Evolutionary conservation across 352 stramenopile genomes (phyloP).

Genomic region (Phytophthora ramorum): DNA sequence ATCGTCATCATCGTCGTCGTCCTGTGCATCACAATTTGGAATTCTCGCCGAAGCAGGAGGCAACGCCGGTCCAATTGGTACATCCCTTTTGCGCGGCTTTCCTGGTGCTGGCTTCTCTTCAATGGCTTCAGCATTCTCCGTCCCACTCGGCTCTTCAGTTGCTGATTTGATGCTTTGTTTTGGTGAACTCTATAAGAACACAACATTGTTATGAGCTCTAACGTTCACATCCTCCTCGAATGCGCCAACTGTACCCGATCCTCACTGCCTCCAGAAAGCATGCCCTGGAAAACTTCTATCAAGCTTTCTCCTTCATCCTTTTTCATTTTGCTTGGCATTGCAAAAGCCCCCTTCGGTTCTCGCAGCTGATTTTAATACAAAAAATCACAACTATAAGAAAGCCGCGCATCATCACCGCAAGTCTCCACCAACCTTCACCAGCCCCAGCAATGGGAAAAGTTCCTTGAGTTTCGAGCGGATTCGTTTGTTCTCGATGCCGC

Average conservation of each 20-base stretch:
- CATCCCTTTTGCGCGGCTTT: conserved; percentile 26
- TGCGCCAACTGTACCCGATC: conserved; percentile 4
- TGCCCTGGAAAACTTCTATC: conserved; percentile 58
- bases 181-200: neutral
- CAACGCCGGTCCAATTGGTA: conserved; percentile 65
- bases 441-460: conserved; percentile 78
- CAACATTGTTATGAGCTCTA: neutral
- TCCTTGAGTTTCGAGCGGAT: conserved; percentile 69
- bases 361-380: conserved; percentile 35
- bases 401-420: neutral
- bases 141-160: neutral
- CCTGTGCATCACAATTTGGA: neutral
- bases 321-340: conserved; percentile 38
- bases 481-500: conserved; percentile 74
- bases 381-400: neutral
- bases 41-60: conserved; percentile 33
- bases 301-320: conserved; percentile 34
- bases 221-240: neutral
- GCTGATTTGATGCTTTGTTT: neutral
- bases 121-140: conserved; percentile 2
- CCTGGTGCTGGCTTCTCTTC: conserved; percentile 14
- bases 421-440: conserved; percentile 53
- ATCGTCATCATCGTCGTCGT: conserved; percentile 50
- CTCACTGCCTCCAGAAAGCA: conserved; percentile 38
- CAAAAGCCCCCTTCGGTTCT: conserved; percentile 64